A percentile compares a stretch with the other conserved stretches of the same genome.
These are phyloP conservation scores for Penicillium ucsense DNA, from an alignment of 495 filamentous ascomycete species.

Conservation along the genomic window DNA sequence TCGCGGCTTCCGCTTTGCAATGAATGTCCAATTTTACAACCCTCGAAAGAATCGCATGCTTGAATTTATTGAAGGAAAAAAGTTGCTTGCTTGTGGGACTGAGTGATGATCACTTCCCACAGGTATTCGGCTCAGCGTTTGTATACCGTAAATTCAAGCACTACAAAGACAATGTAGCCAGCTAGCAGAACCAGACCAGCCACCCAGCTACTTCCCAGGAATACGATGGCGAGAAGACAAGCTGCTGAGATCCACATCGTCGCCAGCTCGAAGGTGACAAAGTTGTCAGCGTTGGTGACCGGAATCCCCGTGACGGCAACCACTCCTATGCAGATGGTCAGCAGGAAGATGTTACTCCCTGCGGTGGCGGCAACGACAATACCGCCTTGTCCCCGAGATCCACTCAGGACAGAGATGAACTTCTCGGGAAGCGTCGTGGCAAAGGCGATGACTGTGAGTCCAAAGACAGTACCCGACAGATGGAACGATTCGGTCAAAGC, in stretches of 20 bases:
- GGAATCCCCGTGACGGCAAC: conserved; percentile 20
- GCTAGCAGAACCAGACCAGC: conserved; percentile 27
- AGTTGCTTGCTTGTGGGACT: too few species aligned
- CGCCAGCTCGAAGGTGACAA: conserved; percentile 26
- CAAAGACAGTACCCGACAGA: conserved; percentile 39
- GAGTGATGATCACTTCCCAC: too few species aligned
- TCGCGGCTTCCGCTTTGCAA: too few species aligned
- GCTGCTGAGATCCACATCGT: conserved; percentile 24
- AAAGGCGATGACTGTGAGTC: conserved; percentile 44
- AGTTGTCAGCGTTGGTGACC: conserved; percentile 6
- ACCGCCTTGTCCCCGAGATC: conserved; percentile 33
- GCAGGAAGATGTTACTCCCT: conserved; percentile 46
- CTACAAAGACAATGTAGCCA: conserved; percentile 30
- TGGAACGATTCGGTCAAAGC: conserved; percentile 27
- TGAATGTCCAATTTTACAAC: too few species aligned
- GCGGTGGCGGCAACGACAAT: conserved; percentile 46
- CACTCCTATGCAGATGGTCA: conserved; percentile 42
- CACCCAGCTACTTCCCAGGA: conserved; percentile 19
- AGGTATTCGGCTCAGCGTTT: background rate
- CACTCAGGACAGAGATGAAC: conserved; percentile 38
- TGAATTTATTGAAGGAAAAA: too few species aligned
- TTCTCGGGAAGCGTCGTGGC: conserved; percentile 51
- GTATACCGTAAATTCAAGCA: conserved; percentile 28
- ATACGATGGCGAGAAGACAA: conserved; percentile 18
- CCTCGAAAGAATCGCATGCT: too few species aligned